Evolutionary conservation across 805 yeast species (phyloP), one percentile per base, ranked within the genome.

Genomic region (Blastobotrys peoriensis): DNA sequence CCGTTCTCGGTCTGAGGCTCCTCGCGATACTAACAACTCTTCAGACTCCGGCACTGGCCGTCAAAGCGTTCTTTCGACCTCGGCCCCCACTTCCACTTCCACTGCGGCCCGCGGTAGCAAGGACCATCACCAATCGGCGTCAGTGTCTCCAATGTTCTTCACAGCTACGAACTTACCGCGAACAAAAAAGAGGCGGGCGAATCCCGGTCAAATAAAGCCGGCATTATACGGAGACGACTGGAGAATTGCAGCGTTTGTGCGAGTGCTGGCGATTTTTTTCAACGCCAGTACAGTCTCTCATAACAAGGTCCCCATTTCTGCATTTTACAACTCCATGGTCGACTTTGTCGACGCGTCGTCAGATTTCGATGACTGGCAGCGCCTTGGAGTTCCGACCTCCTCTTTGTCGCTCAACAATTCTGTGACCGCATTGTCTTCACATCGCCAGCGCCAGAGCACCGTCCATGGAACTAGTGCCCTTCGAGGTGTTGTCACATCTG

Each of bases 331-430:
- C 60, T 73, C 83, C 3, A 67, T 88, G 64, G 82, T 84, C 2
- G 98, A 91, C 60, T 85, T 72, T 59, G 79, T 86, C 19, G 85
- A 85, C 55, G 71, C 85, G 27, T 78, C 73, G 45, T 74, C 78
- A 44, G 98, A 91, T 62, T 93, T 83, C 64, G 94, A 86, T 54
- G 70, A 76, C 0, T 91, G 97, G 97, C 85, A 81, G 50, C 59
- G 51, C 36, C 23, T 28, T 28, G 55, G 16, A 33, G 42, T 23
- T 33, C 53, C 38, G 21, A 43, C 25, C 5, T 23, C 39, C 16
- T 33, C 44, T 6, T 34, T 41, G 20, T 16, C 21, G 13, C 18
- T 39, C n/a, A 23, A 23, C 30, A 15, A 10, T 16, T 10, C 21
- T 9, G n/a, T 15, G 19, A 23, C 5, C 17, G 38, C 13, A 30